Base-by-base conservation (phyloP, 2,329 filamentous ascomycete species). In the Monosporascus sp. region DNA sequence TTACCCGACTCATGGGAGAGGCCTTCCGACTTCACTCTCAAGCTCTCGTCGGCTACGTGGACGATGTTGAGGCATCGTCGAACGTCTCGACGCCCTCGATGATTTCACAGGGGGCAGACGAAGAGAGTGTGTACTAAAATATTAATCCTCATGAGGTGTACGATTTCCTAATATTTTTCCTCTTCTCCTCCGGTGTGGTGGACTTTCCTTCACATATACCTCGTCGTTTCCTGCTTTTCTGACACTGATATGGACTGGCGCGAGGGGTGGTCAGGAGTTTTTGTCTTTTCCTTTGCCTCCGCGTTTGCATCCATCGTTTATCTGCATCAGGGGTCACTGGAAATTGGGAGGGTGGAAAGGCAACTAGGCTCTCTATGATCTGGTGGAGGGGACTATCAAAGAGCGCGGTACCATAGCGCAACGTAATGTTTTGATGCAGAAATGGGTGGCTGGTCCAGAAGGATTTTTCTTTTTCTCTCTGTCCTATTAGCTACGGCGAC, bases 11-110 rank as follows among this genome's bases (percentile, higher is more conserved):
- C 49, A 96, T 97, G 89, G 94, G 94, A 65, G 94, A 97, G 74
- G 92, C 94, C 50, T 97, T 99, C 82, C 94, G 95, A 69, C 84
- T 97, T 54, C 93, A 97, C 74, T 89, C 92, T 38, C 92, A 97
- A 75, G 92, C 94, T 60, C 85, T 99, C 36, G 84, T 93, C 60
- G 92, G 93, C 70, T 97, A 96, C 67, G 91, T 97, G 68, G 93
- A 97, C 69, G 88, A 92, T 63, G 77, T 83, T 62, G 83, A 86
- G 70, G 83, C 78, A 62, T 85, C 83, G 61, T 84, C 82, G n/a
- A 84, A 82, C 62, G 83, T 83, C 49, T 86, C 84, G 48, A 86
- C 84, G 53, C 84, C 84, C 51, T 87, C 84, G 56, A 88, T 88
- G 83, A 86, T 80, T 51, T 88, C 85, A 48, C 85, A 87, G 65